phyloP scores from a whole-genome alignment of 129 eudicot genomes.

The Smallanthus sonchifolius region DNA sequence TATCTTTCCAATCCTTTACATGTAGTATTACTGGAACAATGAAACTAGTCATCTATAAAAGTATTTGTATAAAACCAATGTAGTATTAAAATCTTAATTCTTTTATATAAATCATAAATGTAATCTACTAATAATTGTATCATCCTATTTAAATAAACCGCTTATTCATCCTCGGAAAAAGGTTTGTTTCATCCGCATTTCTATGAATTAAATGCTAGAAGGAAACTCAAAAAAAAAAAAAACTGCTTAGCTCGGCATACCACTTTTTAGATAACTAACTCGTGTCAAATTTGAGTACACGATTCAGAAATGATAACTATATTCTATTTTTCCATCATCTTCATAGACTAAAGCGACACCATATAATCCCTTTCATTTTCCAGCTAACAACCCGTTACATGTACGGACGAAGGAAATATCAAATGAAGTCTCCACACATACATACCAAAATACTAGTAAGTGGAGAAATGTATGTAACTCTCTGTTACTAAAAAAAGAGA shows the following conservation, averaged over 20 bases:
- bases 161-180: neutral
- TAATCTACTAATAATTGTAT: neutral
- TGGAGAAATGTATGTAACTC: neutral
- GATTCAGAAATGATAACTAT: neutral
- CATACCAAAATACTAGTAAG: neutral
- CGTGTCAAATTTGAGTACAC: neutral
- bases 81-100: neutral
- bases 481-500: neutral
- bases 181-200: neutral
- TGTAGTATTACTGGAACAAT: neutral
- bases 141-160: neutral
- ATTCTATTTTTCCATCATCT: neutral
- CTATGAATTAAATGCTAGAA: neutral
- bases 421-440: neutral
- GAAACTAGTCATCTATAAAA: neutral
- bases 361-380: neutral
- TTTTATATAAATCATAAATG: neutral
- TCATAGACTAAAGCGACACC: neutral
- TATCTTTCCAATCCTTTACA: neutral
- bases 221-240: no score
- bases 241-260: conserved; percentile 5
- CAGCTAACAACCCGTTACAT: conserved; percentile 8
- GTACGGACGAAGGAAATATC: neutral
- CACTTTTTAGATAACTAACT: neutral
- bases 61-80: conserved; percentile 2